Conservation (phyloP, 2,329 filamentous ascomycete species). For the Leptographium lundbergii region DNA sequence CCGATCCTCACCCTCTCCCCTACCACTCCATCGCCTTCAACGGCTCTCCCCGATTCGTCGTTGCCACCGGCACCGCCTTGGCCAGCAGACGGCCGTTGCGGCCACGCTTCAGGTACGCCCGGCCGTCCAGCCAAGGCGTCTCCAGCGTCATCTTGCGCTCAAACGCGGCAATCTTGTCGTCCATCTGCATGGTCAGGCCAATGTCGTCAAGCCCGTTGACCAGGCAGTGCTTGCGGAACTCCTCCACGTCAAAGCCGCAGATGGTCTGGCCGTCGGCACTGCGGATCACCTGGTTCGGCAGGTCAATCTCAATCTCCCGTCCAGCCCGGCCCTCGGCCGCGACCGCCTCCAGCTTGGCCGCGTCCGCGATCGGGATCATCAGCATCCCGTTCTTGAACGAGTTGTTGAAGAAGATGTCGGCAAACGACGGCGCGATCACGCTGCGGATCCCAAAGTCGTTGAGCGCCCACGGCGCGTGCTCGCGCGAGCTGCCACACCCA, state of each 20-base stretch:
- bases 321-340: slow-evolving; percentile 67
- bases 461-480: slow-evolving; percentile 94
- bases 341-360: slow-evolving; percentile 53
- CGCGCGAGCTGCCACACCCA: slow-evolving; percentile 82
- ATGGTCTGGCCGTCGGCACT: slow-evolving; percentile 61
- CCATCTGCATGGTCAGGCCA: slow-evolving; percentile 82
- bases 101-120: slow-evolving; percentile 58
- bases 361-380: slow-evolving; percentile 62
- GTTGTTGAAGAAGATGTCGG: slow-evolving; percentile 98
- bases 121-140: slow-evolving; percentile 87
- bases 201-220: slow-evolving; percentile 93
- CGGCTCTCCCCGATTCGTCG: slow-evolving; percentile 77
- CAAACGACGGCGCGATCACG: slow-evolving; percentile 75
- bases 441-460: slow-evolving; percentile 94
- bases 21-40: slow-evolving; percentile 81
- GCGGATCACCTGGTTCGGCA: slow-evolving; percentile 73
- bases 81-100: slow-evolving; percentile 40
- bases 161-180: slow-evolving; percentile 75
- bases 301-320: slow-evolving; percentile 77
- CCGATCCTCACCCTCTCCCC: not conserved
- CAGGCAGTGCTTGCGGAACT: slow-evolving; percentile 89
- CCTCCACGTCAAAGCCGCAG: slow-evolving; percentile 73
- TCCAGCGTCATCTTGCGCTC: slow-evolving; percentile 64
- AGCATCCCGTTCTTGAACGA: slow-evolving; percentile 99
- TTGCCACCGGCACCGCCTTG: slow-evolving; percentile 60